phyloP scores from a whole-genome alignment of 2,329 filamentous ascomycete species.

The Coniella lustricola region DNA sequence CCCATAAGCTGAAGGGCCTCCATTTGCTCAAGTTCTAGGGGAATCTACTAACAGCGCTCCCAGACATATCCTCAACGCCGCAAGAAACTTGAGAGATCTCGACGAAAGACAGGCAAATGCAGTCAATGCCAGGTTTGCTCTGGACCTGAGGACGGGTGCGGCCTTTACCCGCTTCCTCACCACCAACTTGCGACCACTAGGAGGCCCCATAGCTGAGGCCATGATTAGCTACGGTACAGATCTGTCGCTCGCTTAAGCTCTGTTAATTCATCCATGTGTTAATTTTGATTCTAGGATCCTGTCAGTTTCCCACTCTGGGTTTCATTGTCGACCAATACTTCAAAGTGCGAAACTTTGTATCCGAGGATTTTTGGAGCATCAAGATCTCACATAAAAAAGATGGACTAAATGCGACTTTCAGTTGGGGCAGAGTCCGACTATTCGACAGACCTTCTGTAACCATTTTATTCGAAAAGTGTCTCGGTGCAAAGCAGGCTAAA shows the following conservation, averaged over 20 bases:
- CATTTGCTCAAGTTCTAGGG: too few species aligned
- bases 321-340: slow-evolving; percentile 97
- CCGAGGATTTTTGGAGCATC: slow-evolving; percentile 90
- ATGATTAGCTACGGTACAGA: slow-evolving; percentile 72
- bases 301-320: slow-evolving; percentile 92
- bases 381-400: slow-evolving; percentile 74
- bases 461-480: slow-evolving; percentile 79
- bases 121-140: slow-evolving; percentile 80
- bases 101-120: slow-evolving; percentile 84
- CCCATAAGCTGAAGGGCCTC: not conserved
- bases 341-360: slow-evolving; percentile 85
- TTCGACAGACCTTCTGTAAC: slow-evolving; percentile 81
- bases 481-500: slow-evolving; percentile 67
- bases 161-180: slow-evolving; percentile 89
- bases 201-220: slow-evolving; percentile 56
- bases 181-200: slow-evolving; percentile 64
- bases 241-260: not conserved
- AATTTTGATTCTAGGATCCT: slow-evolving; percentile 54
- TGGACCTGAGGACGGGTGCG: slow-evolving; percentile 86
- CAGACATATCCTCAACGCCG: slow-evolving; percentile 77
- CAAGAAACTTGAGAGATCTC: slow-evolving; percentile 65
- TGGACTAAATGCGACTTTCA: slow-evolving; percentile 72
- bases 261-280: not conserved
- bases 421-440: slow-evolving; percentile 72
- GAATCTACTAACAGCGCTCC: slow-evolving; percentile 8